These are phyloP conservation scores for Lecanoromycetidae sp. DNA, from an alignment of 2,329 filamentous ascomycete species.

Conservation along the genomic window DNA sequence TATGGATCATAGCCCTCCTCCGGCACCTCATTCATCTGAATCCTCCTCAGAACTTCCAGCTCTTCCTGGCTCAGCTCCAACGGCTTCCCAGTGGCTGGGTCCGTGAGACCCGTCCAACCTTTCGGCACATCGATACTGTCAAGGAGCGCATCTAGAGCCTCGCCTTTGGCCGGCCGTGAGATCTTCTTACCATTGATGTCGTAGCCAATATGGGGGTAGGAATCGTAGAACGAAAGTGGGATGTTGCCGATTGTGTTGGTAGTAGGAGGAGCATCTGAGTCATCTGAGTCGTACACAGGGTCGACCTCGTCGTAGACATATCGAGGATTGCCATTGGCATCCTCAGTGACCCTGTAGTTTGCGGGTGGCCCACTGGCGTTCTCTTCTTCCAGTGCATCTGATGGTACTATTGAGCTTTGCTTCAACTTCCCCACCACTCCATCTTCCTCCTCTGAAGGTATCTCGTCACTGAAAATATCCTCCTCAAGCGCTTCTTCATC, in stretches of 20 bases:
- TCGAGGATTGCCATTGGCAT: conserved; percentile 80
- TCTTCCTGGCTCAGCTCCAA: conserved; percentile 78
- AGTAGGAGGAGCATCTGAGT: conserved; percentile 67
- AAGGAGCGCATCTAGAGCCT: conserved; percentile 82
- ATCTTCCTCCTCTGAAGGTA: conserved; percentile 12
- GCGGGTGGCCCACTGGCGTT: conserved; percentile 30
- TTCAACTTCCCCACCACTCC: background rate
- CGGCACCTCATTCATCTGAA: conserved; percentile 79
- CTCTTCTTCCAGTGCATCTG: conserved; percentile 22
- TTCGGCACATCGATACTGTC: conserved; percentile 95
- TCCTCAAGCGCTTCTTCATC: conserved; percentile 4
- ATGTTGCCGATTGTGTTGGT: conserved; percentile 94
- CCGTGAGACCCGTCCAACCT: conserved; percentile 92
- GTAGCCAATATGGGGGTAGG: conserved; percentile 96
- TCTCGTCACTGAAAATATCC: conserved; percentile 13
- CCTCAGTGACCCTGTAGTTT: conserved; percentile 54
- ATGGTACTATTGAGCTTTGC: background rate
- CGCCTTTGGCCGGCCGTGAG: conserved; percentile 84
- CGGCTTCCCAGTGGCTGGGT: conserved; percentile 86
- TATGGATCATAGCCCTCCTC: conserved; percentile 88
- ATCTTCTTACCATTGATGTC: conserved; percentile 98
- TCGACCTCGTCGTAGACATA: conserved; percentile 93
- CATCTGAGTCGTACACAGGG: conserved; percentile 90
- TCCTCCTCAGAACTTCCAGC: conserved; percentile 71
- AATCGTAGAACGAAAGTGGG: conserved; percentile 87